Percentiles rank a stretch among this genome's conserved stretches.
phyloP scores from a whole-genome alignment of 2,329 filamentous ascomycete species.

The Curvularia sp. region DNA sequence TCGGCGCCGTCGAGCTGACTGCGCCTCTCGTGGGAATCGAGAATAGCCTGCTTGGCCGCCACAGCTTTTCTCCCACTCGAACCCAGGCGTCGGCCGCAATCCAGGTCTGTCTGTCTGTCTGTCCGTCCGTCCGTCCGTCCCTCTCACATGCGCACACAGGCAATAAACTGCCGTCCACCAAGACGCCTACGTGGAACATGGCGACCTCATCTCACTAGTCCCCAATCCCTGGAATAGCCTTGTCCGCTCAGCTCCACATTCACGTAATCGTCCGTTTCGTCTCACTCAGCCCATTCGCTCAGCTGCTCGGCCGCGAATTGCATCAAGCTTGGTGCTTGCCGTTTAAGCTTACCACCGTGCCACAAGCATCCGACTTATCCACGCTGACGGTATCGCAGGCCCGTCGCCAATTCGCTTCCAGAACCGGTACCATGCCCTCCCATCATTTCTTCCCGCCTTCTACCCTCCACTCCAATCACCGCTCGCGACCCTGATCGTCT shows the following conservation, averaged over 20 bases:
- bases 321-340: slow-evolving; percentile 42
- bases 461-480: not conserved
- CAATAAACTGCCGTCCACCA: not conserved
- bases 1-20: slow-evolving; percentile 13
- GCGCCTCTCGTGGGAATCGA: not conserved
- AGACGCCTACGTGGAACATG: slow-evolving; percentile 24
- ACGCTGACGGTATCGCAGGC: slow-evolving; percentile 36
- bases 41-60: slow-evolving; percentile 1
- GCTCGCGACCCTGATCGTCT: not conserved
- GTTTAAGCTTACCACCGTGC: slow-evolving; percentile 48
- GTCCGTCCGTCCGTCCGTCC: not conserved
- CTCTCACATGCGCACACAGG: not conserved
- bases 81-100: not conserved
- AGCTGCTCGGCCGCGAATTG: slow-evolving; percentile 30
- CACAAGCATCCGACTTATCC: slow-evolving; percentile 38
- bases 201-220: slow-evolving; percentile 3
- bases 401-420: slow-evolving; percentile 4
- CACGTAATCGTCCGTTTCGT: slow-evolving; percentile 37
- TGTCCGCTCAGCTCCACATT: slow-evolving; percentile 43
- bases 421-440: too few relatives aligned
- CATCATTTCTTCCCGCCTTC: too few relatives aligned
- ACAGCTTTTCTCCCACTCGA: not conserved
- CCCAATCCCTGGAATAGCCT: slow-evolving; percentile 30
- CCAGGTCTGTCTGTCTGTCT: not conserved
- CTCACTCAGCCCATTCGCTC: slow-evolving; percentile 34